A percentile compares a stretch with the other conserved stretches of the same genome.
phyloP scores from a whole-genome alignment of 129 eudicot genomes.

The Chrysanthemum seticuspe region DNA sequence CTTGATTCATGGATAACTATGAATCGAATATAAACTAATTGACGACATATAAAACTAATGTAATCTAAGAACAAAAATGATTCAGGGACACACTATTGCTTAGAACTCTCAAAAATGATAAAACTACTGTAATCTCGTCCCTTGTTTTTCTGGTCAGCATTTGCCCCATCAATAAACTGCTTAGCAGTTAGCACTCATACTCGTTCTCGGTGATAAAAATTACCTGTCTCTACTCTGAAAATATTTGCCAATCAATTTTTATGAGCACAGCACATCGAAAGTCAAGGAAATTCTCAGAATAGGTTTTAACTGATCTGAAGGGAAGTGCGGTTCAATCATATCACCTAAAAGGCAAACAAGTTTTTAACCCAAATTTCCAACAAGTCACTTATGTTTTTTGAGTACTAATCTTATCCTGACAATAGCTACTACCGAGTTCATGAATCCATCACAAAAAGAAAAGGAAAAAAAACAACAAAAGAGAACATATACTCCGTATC shows the following conservation, averaged over 20 bases:
- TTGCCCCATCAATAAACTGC: conserved; percentile 18
- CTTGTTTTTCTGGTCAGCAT: conserved; percentile 23
- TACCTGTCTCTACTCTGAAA: conserved; percentile 56
- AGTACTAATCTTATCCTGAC: no score
- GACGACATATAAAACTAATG: no score
- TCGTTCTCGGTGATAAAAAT: conserved; percentile 39
- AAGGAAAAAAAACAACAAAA: background rate
- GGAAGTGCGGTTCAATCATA: no score
- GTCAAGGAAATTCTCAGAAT: no score
- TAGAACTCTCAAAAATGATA: conserved; percentile 32
- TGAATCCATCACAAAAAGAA: background rate
- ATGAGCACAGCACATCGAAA: background rate
- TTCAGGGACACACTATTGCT: background rate
- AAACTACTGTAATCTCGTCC: conserved; percentile 26
- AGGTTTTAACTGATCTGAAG: no score
- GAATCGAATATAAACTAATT: no score
- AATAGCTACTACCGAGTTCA: background rate
- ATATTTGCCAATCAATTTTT: background rate
- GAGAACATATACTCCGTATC: background rate
- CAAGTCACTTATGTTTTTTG: no score
- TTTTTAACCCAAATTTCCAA: no score
- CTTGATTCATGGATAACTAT: no score
- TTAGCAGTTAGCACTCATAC: conserved; percentile 9
- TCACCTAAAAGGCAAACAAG: no score
- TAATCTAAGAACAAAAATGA: no score